Conservation (phyloP, 2,329 filamentous ascomycete genomes). For the Penicillium oxalicum region DNA sequence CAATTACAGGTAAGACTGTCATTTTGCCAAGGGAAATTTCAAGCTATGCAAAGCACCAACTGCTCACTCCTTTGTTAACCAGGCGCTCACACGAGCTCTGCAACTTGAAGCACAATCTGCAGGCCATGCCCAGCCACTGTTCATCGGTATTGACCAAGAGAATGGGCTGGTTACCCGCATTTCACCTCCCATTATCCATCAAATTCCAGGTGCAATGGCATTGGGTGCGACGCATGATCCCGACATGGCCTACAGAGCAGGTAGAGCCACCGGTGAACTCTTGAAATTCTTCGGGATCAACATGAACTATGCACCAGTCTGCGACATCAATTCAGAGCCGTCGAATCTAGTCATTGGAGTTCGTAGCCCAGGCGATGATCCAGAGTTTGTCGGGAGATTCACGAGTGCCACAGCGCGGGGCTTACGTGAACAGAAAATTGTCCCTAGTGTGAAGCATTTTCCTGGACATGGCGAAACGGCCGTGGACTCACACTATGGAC, state of each 20-base stretch:
- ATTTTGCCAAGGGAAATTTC: not conserved
- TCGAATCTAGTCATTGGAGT: constrained; percentile 42
- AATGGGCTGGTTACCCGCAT: constrained; percentile 43
- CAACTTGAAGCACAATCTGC: constrained; percentile 37
- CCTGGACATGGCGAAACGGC: constrained; percentile 42
- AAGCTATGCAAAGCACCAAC: not conserved
- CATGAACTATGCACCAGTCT: constrained; percentile 44
- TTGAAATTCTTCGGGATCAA: constrained; percentile 39
- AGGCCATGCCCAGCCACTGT: constrained; percentile 36
- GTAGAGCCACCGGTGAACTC: constrained; percentile 36
- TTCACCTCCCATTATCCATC: constrained; percentile 35
- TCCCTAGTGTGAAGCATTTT: constrained; percentile 44
- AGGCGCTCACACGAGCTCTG: constrained; percentile 31
- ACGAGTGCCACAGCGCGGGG: constrained; percentile 36
- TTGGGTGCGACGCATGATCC: constrained; percentile 37
- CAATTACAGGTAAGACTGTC: constrained; percentile 32
- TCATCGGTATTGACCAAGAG: constrained; percentile 44
- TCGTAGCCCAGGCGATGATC: constrained; percentile 40
- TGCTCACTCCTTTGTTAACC: constrained; percentile 1
- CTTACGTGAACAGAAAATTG: constrained; percentile 34
- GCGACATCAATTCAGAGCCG: constrained; percentile 42
- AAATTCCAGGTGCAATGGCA: constrained; percentile 42
- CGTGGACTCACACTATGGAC: constrained; percentile 41
- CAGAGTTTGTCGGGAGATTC: constrained; percentile 38
- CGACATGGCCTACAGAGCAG: constrained; percentile 32